These are phyloP conservation scores for Tirmania nivea DNA, from an alignment of 495 filamentous ascomycete genomes.

Conservation along the genomic window DNA sequence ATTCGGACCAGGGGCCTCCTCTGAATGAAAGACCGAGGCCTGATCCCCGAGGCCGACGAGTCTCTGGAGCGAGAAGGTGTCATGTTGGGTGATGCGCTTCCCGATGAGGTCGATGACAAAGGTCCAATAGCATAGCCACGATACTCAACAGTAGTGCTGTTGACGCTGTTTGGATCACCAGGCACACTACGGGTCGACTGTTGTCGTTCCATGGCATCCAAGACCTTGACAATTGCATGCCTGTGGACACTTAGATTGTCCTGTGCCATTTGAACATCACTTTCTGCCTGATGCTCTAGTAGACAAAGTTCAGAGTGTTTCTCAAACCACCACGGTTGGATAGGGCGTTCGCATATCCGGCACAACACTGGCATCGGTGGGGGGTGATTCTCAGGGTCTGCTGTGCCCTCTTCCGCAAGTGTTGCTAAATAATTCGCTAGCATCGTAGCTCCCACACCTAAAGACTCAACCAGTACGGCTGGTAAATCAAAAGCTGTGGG, in stretches of 20 bases:
- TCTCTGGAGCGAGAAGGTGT: conserved; percentile 55
- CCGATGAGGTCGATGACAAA: conserved; percentile 41
- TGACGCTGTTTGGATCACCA: conserved; percentile 25
- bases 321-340: conserved; percentile 99
- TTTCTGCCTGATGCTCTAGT: conserved; percentile 87
- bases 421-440: conserved; percentile 80
- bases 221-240: conserved; percentile 81
- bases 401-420: conserved; percentile 63
- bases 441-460: conserved; percentile 86
- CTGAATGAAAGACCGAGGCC: conserved; percentile 65
- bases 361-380: conserved; percentile 78
- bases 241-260: conserved; percentile 86
- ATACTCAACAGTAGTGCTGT: conserved; percentile 40
- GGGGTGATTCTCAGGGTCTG: conserved; percentile 62
- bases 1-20: conserved; percentile 74
- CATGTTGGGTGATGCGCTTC: conserved; percentile 43
- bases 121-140: conserved; percentile 78
- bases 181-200: conserved; percentile 40
- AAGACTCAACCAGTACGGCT: conserved; percentile 68
- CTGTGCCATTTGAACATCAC: conserved; percentile 90
- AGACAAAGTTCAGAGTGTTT: conserved; percentile 93
- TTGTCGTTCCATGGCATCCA: conserved; percentile 75
- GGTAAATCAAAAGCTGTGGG: conserved; percentile 81
- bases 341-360: conserved; percentile 91
- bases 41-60: conserved; percentile 49